Base-by-base conservation (phyloP, 163 green algal genomes). In the Scenedesmus sp. region DNA sequence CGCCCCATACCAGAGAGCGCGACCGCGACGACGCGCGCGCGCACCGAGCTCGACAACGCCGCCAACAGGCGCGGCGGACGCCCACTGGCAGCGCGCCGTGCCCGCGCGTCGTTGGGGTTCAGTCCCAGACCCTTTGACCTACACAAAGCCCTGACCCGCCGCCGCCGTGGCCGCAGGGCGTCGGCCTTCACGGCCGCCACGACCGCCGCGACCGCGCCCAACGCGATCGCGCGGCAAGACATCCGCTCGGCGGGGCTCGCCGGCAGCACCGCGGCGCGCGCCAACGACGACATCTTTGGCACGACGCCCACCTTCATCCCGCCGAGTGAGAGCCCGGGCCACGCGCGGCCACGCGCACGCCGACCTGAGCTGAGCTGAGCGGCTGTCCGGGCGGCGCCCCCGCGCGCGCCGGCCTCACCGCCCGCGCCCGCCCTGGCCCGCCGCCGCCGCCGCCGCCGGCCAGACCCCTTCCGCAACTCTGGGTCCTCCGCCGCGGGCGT, bases 251-350 rank as follows among this genome's bases (percentile, higher is more conserved):
- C 33, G 17, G 60, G 60, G 20, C 33, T 67, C 7, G 47, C 22
- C 20, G 60, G 60, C 31, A 67, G 20, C 15, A 67, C 31, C 1
- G 60, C 60, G 28, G 60, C 60, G 18, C 31, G 33, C 31, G 18
- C 3, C 13, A 67, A 67, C 15, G 17, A 67, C 31, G 60, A 67
- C 60, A 67, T 67, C 60, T 67, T 67, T 48, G 60, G 60, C 60
- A 67, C 9, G 31, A 28, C 17, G 2, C 31, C 60, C 18, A 34
- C 48, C 6, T 67, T 67, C 6, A 11, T 67, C 7, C 60, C 60
- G 48, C 4, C 60, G 2, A 67, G 60, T 67, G 33, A 67, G 60
- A 31, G 31, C 29, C 29, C 51, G 2, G 17, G n/a, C 51, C 34
- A 28, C n/a, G n/a, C n/a, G n/a, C n/a, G n/a, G n/a, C n/a, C n/a